A percentile compares a stretch with the other conserved stretches of the same genome.
Conservation (phyloP, 495 filamentous ascomycete species). For the Penicillium verhagenii region DNA sequence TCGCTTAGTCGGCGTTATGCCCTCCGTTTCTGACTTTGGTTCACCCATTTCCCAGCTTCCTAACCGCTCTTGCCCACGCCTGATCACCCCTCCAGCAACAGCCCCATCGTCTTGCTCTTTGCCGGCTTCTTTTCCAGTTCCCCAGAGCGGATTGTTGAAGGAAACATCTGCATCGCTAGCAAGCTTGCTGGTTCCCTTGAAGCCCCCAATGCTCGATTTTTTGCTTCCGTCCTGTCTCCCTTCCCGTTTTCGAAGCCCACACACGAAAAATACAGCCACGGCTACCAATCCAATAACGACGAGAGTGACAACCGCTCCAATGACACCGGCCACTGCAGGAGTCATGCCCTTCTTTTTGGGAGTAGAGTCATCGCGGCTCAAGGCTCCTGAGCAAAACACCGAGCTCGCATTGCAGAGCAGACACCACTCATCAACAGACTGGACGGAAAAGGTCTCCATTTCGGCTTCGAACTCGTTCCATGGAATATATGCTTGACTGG, state of each 20-base stretch:
- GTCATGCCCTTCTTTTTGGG: slow-evolving; percentile 18
- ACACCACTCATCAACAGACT: slow-evolving; percentile 67
- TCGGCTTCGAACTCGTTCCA: slow-evolving; percentile 62
- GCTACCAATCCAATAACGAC: slow-evolving; percentile 28
- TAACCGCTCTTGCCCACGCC: slow-evolving; percentile 43
- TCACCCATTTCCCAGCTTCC: slow-evolving; percentile 55
- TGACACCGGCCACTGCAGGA: slow-evolving; percentile 53
- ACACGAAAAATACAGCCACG: slow-evolving; percentile 37
- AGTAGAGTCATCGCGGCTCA: slow-evolving; percentile 1
- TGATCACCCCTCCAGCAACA: slow-evolving; percentile 19
- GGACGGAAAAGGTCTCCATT: slow-evolving; percentile 61
- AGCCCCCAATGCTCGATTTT: slow-evolving; percentile 38
- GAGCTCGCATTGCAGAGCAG: slow-evolving; percentile 59
- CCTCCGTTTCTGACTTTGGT: slow-evolving; percentile 17
- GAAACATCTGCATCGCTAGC: slow-evolving; percentile 51
- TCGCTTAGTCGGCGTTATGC: slow-evolving; percentile 4
- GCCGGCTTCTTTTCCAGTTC: slow-evolving; percentile 19
- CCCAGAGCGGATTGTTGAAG: slow-evolving; percentile 31
- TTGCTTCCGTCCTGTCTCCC: slow-evolving; percentile 9
- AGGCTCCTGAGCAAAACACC: slow-evolving; percentile 54
- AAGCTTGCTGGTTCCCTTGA: slow-evolving; percentile 50
- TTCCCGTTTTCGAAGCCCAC: slow-evolving; percentile 35
- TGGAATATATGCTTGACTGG: slow-evolving; percentile 49
- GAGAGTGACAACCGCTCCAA: slow-evolving; percentile 49
- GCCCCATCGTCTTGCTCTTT: slow-evolving; percentile 12